Evolutionary conservation across 2,329 filamentous ascomycete species (phyloP), one percentile per base, ranked within the genome.

Genomic region (Penicillium polonicum): DNA sequence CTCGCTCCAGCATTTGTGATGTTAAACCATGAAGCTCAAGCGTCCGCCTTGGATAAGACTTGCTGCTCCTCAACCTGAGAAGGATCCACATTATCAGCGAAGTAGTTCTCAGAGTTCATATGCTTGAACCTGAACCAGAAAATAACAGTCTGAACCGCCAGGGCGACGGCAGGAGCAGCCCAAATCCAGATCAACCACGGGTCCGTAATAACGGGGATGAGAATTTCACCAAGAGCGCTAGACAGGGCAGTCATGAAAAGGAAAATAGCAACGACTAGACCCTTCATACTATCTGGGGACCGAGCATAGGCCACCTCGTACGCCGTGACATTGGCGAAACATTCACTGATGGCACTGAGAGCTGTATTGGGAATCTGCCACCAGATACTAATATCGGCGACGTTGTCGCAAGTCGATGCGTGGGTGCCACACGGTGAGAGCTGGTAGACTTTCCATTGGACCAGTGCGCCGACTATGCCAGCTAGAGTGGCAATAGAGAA

Each of bases 101-200:
- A 44, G 42, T 44, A 44, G 25, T 44, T 44, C 42, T 44, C 42
- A n/a, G 42, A 29, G 15, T 44, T 44, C 42, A 44, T 19, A 19
- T 44, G 42, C 17, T 70, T 74, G 62, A 82, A 81, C 23, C 74
- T 68, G 68, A 74, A 78, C 69, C 74, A 80, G 66, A 84, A 83
- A 52, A 82, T 65, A 29, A 79, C 64, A 0, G 79, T 81, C 65
- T 83, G 77, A 4, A 78, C 68, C 29, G 73, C 75, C 2, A 82
- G 74, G 5, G 77, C 80, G 43, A 83, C 80, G 2, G 78, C 78
- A 4, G 80, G 79, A 23, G 77, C 81, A 5, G 71, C 78, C 73
- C 79, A 81, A 13, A 79, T 64, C 78, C 78, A 82, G 29, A 79
- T 73, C 12, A 83, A 70, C 57, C 78, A 75, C 2, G 80, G 81